Percentiles rank a stretch among this genome's conserved stretches.
Conservation (phyloP, 495 filamentous ascomycete species). For the Penicillium longicatenatum region DNA sequence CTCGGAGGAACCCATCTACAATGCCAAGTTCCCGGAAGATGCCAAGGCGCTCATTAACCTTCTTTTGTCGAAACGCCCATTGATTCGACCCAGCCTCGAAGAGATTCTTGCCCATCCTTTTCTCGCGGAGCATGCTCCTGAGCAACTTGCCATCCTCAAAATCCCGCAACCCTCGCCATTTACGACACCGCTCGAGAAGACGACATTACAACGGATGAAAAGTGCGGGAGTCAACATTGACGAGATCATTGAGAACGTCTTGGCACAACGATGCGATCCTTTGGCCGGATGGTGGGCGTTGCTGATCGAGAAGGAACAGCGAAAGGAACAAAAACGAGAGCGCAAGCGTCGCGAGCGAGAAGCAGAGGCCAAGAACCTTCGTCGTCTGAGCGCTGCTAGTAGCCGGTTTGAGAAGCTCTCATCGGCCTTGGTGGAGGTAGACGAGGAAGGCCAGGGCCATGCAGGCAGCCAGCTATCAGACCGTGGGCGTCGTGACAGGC, state of each 20-base stretch:
- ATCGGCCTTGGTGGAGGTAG: conserved; percentile 69
- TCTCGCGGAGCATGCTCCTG: conserved; percentile 81
- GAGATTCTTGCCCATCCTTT: conserved; percentile 91
- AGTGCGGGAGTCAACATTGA: conserved; percentile 95
- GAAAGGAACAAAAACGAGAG: conserved; percentile 82
- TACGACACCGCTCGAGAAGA: conserved; percentile 84
- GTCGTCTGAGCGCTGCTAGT: conserved; percentile 83
- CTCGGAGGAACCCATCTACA: conserved; percentile 79
- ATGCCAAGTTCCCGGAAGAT: conserved; percentile 74
- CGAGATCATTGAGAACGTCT: conserved; percentile 88
- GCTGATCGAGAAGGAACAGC: conserved; percentile 91
- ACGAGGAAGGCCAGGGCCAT: conserved; percentile 62
- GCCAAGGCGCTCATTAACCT: conserved; percentile 72
- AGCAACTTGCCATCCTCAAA: conserved; percentile 89
- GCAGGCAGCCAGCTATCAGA: conserved; percentile 34
- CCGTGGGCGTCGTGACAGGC: conserved; percentile 57
- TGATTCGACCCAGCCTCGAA: conserved; percentile 79
- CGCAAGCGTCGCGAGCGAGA: conserved; percentile 84
- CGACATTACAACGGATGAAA: conserved; percentile 89
- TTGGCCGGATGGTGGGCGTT: conserved; percentile 97
- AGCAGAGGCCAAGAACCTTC: conserved; percentile 73
- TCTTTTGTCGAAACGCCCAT: conserved; percentile 84
- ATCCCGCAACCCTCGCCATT: conserved; percentile 82
- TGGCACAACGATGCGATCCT: conserved; percentile 84
- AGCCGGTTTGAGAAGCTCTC: conserved; percentile 79